Evolutionary conservation across 352 stramenopile species (phyloP).

Genomic region (Thalassiosira oceanica): DNA sequence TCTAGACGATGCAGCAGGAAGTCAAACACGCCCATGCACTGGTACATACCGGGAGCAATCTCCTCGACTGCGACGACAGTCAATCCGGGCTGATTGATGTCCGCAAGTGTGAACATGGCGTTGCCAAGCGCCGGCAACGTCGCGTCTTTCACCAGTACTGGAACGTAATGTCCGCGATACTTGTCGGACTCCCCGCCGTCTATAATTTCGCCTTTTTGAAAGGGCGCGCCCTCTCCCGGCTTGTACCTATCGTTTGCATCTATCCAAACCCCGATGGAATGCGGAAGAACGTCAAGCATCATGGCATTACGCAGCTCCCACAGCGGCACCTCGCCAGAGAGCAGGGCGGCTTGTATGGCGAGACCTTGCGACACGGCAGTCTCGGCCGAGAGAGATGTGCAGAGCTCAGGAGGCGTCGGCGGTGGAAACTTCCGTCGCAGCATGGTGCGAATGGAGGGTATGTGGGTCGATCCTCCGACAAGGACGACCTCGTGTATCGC

Average conservation of each 20-base stretch:
- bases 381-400: constrained; percentile 66
- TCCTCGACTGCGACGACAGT: constrained; percentile 69
- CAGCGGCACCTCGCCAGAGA: constrained; percentile 57
- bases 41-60: constrained; percentile 46
- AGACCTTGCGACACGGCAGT: constrained; percentile 72
- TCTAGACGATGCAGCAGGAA: constrained; percentile 67
- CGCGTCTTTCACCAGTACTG: constrained; percentile 59
- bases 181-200: not conserved
- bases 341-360: constrained; percentile 72
- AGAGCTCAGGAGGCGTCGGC: constrained; percentile 54
- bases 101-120: constrained; percentile 61
- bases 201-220: constrained; percentile 44
- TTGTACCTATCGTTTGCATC: constrained; percentile 1
- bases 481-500: constrained; percentile 74
- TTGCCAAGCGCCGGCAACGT: constrained; percentile 57
- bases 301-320: constrained; percentile 69
- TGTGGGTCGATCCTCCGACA: constrained; percentile 68
- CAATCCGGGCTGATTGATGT: constrained; percentile 56
- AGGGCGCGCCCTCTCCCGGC: constrained; percentile 8
- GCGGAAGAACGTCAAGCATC: constrained; percentile 77
- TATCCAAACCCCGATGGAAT: constrained; percentile 71
- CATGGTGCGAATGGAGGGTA: constrained; percentile 62
- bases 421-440: constrained; percentile 64
- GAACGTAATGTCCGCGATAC: constrained; percentile 46
- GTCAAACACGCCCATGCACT: constrained; percentile 69